Base-by-base conservation (phyloP, 192 early-diverging fungal genomes). In the Glomus cerebriforme region DNA sequence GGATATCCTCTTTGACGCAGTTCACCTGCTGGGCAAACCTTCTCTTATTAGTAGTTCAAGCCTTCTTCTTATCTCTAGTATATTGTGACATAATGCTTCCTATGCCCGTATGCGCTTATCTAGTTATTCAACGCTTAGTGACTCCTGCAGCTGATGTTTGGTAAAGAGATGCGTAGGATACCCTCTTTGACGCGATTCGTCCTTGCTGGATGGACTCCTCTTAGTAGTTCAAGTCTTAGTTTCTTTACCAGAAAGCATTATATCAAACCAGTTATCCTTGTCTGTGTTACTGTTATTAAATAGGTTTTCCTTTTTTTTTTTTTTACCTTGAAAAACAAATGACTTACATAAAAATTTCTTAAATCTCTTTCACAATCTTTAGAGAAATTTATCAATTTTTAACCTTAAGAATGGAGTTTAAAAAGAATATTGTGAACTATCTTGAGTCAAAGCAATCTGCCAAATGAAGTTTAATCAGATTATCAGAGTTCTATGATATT, bases 181-280 rank as follows among this genome's bases (percentile, higher is more conserved):
- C 66, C 66, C 66, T 68, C 66, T 68, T 68, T 68, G 32, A 68
- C 32, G 66, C 24, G 32, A 15, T 68, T 68, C 34, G 34, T 34
- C 29, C 32, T 68, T 39, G 34, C 27, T 68, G 37, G 66, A 68
- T 34, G 26, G 24, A 68, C 66, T 34, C 32, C 66, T 34, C 32
- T 22, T 62, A 24, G 59, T 62, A 62, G 59, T 62, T 62, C 59
- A 68, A 31, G 24, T 15, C 66, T 68, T 68, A n/a, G 29, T 68
- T 27, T 68, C 66, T 68, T 68, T 68, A 68, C 66, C 66, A 68
- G 66, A 68, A 68, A 34, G 66, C 34, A 68, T 35, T 34, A 68
- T 35, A 15, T 68, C 66, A 68, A 68, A n/a, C 66, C 66, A 68
- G 66, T 27, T 60, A 60, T 60, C 26, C 26, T 60, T 24, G 4